phyloP scores from a whole-genome alignment of 2,329 filamentous ascomycete species.

The Aspergillus costaricaensis region DNA sequence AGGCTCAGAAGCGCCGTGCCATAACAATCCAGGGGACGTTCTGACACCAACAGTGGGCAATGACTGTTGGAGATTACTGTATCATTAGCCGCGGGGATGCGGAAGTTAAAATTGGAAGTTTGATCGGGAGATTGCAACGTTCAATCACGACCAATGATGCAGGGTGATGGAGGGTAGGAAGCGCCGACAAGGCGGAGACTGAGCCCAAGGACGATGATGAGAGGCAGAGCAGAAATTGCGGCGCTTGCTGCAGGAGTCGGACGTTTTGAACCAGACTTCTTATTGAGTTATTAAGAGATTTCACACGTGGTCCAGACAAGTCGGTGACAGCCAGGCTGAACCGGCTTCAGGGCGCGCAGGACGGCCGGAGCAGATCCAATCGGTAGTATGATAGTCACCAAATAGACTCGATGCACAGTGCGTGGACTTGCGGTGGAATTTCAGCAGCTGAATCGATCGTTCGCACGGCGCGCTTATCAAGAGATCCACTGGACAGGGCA shows the following conservation, averaged over 20 bases:
- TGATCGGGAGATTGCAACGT: conserved; percentile 4
- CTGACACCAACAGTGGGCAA: conserved; percentile 16
- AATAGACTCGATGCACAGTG: background rate
- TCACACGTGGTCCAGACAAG: conserved; percentile 17
- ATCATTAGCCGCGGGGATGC: conserved; percentile 26
- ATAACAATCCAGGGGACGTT: conserved; percentile 15
- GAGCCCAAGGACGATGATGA: conserved; percentile 9
- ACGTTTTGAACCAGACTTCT: conserved; percentile 15
- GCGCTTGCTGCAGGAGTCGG: conserved; percentile 24
- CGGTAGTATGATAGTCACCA: background rate
- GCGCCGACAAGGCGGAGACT: conserved; percentile 26
- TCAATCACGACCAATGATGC: conserved; percentile 21
- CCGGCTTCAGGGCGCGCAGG: background rate
- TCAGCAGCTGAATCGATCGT: conserved; percentile 6
- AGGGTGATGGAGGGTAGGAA: conserved; percentile 15
- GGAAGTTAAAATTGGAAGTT: conserved; percentile 22
- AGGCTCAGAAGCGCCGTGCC: conserved; percentile 13
- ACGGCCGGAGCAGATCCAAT: conserved; percentile 1
- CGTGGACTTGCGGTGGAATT: background rate
- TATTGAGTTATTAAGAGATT: conserved; percentile 5
- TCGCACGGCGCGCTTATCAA: conserved; percentile 13
- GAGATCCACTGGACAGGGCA: conserved; percentile 14
- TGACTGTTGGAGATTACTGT: conserved; percentile 18
- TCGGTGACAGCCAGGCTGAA: conserved; percentile 8
- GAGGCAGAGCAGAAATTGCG: conserved; percentile 14